phyloP scores from a whole-genome alignment of 768 basidiomycete species.

The Boletus fagicola region DNA sequence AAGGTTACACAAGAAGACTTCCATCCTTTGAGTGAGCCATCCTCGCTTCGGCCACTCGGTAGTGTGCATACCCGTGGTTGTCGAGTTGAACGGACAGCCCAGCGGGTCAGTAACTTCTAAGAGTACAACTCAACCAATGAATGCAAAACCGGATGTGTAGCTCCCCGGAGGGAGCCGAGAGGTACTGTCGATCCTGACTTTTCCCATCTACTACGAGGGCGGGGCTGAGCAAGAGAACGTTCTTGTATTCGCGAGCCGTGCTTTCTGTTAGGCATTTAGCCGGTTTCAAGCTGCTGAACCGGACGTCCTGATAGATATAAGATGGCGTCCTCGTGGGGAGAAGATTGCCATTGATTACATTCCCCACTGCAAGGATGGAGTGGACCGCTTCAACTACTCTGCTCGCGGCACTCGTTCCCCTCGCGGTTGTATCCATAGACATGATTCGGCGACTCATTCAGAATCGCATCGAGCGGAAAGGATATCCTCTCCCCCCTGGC shows the following conservation, averaged over 20 bases:
- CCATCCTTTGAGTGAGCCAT: background rate
- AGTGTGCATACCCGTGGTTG: no score
- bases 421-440: background rate
- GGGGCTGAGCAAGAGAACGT: background rate
- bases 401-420: slow-evolving; percentile 3
- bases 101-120: no score
- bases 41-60: background rate
- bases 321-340: background rate
- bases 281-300: background rate
- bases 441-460: slow-evolving; percentile 4
- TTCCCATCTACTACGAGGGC: no score
- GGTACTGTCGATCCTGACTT: background rate
- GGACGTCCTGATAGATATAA: slow-evolving; percentile 7
- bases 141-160: background rate
- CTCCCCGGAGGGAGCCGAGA: background rate
- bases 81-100: background rate
- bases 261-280: background rate
- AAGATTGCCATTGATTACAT: background rate
- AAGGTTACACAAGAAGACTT: background rate
- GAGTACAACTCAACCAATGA: background rate
- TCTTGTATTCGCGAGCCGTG: background rate
- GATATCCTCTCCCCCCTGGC: slow-evolving; percentile 19
- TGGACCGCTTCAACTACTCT: slow-evolving; percentile 6
- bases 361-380: slow-evolving; percentile 6
- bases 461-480: slow-evolving; percentile 12